Evolutionary conservation across 1,139 yeast genomes (phyloP).

Genomic region (Geotrichum australiense): DNA sequence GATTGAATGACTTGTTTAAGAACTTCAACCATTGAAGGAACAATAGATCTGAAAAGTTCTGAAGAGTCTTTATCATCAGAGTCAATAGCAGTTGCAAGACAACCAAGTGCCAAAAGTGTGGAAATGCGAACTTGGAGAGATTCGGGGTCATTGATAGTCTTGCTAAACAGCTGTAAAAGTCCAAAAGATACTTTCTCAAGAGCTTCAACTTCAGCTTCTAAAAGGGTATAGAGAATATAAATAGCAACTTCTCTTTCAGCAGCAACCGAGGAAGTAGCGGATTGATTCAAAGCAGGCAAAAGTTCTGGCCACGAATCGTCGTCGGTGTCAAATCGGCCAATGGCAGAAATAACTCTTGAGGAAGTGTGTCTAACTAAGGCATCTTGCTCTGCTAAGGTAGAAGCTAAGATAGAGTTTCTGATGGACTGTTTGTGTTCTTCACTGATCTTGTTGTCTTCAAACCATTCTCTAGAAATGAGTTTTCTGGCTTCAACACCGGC

Average conservation of each 20-base stretch:
- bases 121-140: slow-evolving; percentile 72
- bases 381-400: slow-evolving; percentile 58
- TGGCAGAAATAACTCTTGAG: slow-evolving; percentile 82
- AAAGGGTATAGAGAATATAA: slow-evolving; percentile 66
- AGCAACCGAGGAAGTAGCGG: slow-evolving; percentile 51
- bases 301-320: slow-evolving; percentile 69
- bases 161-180: slow-evolving; percentile 59
- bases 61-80: slow-evolving; percentile 40
- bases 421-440: slow-evolving; percentile 50
- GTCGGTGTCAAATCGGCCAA: slow-evolving; percentile 69
- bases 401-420: slow-evolving; percentile 58
- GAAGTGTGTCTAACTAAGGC: slow-evolving; percentile 80
- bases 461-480: slow-evolving; percentile 70
- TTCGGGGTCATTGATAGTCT: slow-evolving; percentile 57
- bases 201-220: slow-evolving; percentile 62
- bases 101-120: slow-evolving; percentile 76
- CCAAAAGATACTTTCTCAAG: slow-evolving; percentile 58
- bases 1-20: slow-evolving; percentile 65
- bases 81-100: slow-evolving; percentile 60
- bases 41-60: slow-evolving; percentile 53
- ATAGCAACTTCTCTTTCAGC: slow-evolving; percentile 78
- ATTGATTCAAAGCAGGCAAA: slow-evolving; percentile 61
- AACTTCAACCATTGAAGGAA: slow-evolving; percentile 79
- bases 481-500: slow-evolving; percentile 96
- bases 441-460: slow-evolving; percentile 26